Evolutionary conservation across 2,329 filamentous ascomycete species (phyloP), one percentile per base, ranked within the genome.

Genomic region (Furcasterigmium furcatum): DNA sequence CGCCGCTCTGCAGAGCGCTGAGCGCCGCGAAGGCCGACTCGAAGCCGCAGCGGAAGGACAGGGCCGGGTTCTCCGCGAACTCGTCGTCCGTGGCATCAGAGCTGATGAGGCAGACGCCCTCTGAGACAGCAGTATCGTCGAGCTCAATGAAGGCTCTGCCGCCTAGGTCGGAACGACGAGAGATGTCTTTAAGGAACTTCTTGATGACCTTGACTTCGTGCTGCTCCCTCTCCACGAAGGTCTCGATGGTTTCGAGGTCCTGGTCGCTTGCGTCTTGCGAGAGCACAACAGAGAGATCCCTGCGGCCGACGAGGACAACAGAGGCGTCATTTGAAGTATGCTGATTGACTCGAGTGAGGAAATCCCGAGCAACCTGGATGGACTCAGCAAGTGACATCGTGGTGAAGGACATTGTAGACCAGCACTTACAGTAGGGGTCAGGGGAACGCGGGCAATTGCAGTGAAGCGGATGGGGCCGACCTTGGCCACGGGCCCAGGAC

Each of bases 121-220:
- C 34, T 8, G 8, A 2, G 18, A 20, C 18, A 13, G 34, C 18
- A 18, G 13, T 13, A 4, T 20, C 34, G 18, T 38, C 34, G 18
- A 38, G 34, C 18, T 38, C 34, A 20, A 19, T 18, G 16, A 38
- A 38, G 18, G 16, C 34, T 9, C 9, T 38, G 16, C 34, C 34
- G 16, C 34, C 34, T 7, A 38, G 34, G 16, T 38, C 34, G 18
- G 16, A 13, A 12, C 34, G 34, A 9, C 18, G 6, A 38, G 34
- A 38, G 34, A 38, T 12, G 20, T 38, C 34, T 12, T 38, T 18
- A 1, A 38, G n/a, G 18, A 38, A 38, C 18, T 38, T 38, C 16
- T 38, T 38, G 34, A 38, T 38, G 34, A 38, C 16, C 34, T 38
- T 38, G 34, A 38, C 34, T 18, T 38, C 34, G 34, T 38, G 34